Percentiles rank a stretch among this genome's conserved stretches.
phyloP scores from a whole-genome alignment of 2,329 filamentous ascomycete species.

The Alternaria atra region DNA sequence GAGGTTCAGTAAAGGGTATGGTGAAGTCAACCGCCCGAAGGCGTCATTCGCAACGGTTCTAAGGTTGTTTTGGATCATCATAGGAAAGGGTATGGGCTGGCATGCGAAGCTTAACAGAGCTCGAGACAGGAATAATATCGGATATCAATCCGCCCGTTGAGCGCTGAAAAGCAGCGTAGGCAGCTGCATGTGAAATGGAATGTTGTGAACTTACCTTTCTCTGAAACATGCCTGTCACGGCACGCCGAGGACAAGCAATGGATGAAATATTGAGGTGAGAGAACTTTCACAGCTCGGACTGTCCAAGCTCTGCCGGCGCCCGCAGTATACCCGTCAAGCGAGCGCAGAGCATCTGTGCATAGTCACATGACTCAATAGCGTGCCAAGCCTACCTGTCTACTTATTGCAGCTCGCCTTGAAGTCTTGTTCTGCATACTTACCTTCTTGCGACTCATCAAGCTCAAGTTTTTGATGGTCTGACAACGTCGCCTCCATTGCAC shows the following conservation, averaged over 20 bases:
- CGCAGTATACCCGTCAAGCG: constrained; percentile 4
- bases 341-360: neutral
- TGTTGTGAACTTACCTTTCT: constrained; percentile 6
- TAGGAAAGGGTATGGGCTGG: constrained; percentile 11
- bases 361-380: neutral
- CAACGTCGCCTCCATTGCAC: constrained; percentile 48
- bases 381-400: neutral
- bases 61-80: constrained; percentile 48
- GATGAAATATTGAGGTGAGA: neutral
- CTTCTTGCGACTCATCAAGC: constrained; percentile 24
- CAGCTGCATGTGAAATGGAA: neutral
- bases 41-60: constrained; percentile 77
- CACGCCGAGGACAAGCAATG: constrained; percentile 4
- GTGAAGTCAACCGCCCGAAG: constrained; percentile 62
- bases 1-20: constrained; percentile 50
- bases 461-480: constrained; percentile 40
- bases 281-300: constrained; percentile 8
- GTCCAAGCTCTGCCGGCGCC: neutral
- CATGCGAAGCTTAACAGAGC: constrained; percentile 1
- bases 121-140: neutral
- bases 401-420: neutral
- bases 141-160: neutral
- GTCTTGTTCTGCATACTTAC: neutral
- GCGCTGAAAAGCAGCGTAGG: neutral
- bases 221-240: constrained; percentile 11